Base-by-base conservation (phyloP, 2,329 filamentous ascomycete genomes). In the Sporothrix humicola region DNA sequence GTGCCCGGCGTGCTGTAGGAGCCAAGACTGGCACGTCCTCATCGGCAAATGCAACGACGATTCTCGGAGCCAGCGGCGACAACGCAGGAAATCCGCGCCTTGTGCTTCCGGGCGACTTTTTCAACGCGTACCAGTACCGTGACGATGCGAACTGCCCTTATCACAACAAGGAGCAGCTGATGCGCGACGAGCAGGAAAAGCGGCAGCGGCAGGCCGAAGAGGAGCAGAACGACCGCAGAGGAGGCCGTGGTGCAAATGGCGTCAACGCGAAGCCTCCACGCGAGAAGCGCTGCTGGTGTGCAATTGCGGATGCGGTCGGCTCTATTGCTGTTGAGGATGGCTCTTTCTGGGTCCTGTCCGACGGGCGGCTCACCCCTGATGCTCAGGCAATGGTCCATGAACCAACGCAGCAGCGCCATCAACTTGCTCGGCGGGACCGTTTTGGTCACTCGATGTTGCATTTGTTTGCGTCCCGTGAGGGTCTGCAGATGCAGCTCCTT, bases 371-470 rank as follows among this genome's bases (percentile, higher is more conserved):
- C 74, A 79, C 81, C 73, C 79, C 77, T 0, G 75, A 76, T 6
- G 79, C 78, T 2, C 63, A 75, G 26, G 74, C 72, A 2, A 61
- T 79, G 23, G 72, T 80, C 44, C 63, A 77, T 4, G 75, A 79
- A 26, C 76, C 76, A 6, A 72, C 75, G 26, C 72, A 71, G 42
- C 74, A 72, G 54, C 74, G 58, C 15, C 68, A 69, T 46, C 71
- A 73, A 23, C 75, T 83, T 20, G 78, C 79, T 13, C 61, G 76
- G 0, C 75, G 79, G 3, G 86, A 87, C 74, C 78, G 77, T 2
- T 87, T 87, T 74, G 84, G 83, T 0, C 87, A 88, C 76, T 86
- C 84, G 0, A 76, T 83, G 3, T 78, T 87, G 61, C 86, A 87
- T 75, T 79, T 87, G 9, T 79, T 87, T 48, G 84, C 85, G 0